Evolutionary conservation across 202 grass and related monocot species (phyloP).

Genomic region (Setaria italica): DNA sequence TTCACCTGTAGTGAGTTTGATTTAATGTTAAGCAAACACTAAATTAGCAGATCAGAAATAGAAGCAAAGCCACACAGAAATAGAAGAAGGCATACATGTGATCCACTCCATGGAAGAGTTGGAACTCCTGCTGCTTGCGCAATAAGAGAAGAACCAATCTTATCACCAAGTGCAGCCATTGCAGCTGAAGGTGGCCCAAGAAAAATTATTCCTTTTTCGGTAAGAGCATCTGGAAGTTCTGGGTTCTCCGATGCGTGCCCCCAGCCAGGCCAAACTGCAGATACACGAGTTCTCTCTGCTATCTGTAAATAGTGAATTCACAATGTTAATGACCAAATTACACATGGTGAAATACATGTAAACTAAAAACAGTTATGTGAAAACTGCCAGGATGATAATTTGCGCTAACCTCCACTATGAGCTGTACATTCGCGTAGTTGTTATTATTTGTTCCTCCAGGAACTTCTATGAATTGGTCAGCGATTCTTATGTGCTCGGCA

Average conservation of each 20-base stretch:
- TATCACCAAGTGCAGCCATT: slow-evolving; percentile 94
- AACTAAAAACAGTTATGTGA: neutral
- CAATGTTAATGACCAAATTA: slow-evolving; percentile 35
- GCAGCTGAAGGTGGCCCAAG: slow-evolving; percentile 87
- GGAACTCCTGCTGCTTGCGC: slow-evolving; percentile 98
- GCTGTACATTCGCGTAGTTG: slow-evolving; percentile 98
- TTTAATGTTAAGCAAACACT: slow-evolving; percentile 19
- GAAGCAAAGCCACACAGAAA: slow-evolving; percentile 43
- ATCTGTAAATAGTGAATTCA: slow-evolving; percentile 54
- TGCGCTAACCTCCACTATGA: slow-evolving; percentile 82
- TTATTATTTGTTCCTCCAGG: slow-evolving; percentile 97
- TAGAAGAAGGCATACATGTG: slow-evolving; percentile 69
- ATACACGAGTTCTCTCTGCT: slow-evolving; percentile 95
- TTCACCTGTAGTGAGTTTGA: slow-evolving; percentile 62
- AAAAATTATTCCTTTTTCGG: slow-evolving; percentile 89
- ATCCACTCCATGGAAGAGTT: slow-evolving; percentile 98
- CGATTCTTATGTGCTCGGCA: slow-evolving; percentile 94
- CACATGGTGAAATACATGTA: neutral
- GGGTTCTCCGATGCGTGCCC: slow-evolving; percentile 99
- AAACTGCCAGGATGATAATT: neutral
- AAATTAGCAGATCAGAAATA: slow-evolving; percentile 6
- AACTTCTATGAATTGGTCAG: slow-evolving; percentile 97
- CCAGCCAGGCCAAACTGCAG: slow-evolving; percentile 99
- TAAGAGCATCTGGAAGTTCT: slow-evolving; percentile 87
- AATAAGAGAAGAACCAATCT: slow-evolving; percentile 99